These are phyloP conservation scores for Trichoderma breve DNA, from an alignment of 2,329 filamentous ascomycete genomes.

Conservation along the genomic window DNA sequence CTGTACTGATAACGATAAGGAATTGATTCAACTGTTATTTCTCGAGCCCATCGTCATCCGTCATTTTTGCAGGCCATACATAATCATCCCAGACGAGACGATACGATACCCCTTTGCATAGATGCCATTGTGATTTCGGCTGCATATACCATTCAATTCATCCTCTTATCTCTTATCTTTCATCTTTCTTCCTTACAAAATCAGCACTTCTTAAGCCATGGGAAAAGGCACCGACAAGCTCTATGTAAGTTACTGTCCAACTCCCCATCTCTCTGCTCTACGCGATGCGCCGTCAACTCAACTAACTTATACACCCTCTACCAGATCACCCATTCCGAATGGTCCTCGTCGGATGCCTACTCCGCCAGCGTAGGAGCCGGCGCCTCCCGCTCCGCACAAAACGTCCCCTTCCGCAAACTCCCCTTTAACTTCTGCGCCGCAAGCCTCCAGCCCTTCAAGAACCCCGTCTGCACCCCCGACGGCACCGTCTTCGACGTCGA, in stretches of 20 bases:
- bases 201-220: conserved; percentile 28
- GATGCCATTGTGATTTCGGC: not conserved
- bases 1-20: conserved; percentile 20
- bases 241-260: conserved; percentile 35
- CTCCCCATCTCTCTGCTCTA: not conserved
- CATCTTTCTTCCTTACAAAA: not conserved
- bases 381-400: conserved; percentile 45
- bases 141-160: not conserved
- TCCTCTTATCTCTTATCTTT: not conserved
- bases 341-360: conserved; percentile 87
- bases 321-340: conserved; percentile 92
- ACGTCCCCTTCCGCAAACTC: conserved; percentile 76
- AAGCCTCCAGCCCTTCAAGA: conserved; percentile 89
- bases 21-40: not conserved
- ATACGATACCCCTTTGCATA: not conserved
- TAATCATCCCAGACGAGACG: not conserved
- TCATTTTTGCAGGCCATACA: not conserved
- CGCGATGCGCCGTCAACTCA: not conserved
- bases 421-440: conserved; percentile 98
- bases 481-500: conserved; percentile 95
- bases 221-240: conserved; percentile 48
- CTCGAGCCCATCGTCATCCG: conserved; percentile 1
- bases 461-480: conserved; percentile 84
- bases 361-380: conserved; percentile 74
- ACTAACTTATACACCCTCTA: not conserved